A percentile compares a stretch with the other conserved stretches of the same genome.
These are phyloP conservation scores for Amniculicola lignicola DNA, from an alignment of 495 filamentous ascomycete species.

Conservation along the genomic window DNA sequence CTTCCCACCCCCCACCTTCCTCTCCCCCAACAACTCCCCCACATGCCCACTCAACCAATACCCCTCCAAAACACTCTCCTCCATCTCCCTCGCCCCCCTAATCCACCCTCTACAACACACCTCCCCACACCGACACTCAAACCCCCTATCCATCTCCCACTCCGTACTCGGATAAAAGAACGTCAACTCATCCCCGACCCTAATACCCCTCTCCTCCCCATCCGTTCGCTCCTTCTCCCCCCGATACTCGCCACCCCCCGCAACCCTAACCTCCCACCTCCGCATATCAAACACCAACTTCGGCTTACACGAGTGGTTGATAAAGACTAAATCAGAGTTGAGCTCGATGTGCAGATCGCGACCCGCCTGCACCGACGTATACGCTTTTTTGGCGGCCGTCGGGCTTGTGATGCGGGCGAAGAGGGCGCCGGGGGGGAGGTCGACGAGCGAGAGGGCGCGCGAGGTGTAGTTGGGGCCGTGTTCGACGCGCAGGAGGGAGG, in stretches of 20 bases:
- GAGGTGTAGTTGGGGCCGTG: slow-evolving; percentile 52
- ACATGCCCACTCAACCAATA: slow-evolving; percentile 58
- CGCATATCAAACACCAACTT: slow-evolving; percentile 69
- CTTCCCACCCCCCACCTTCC: not conserved
- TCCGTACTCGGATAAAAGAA: slow-evolving; percentile 80
- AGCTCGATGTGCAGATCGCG: slow-evolving; percentile 63
- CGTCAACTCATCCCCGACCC: slow-evolving; percentile 62
- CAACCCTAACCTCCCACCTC: slow-evolving; percentile 59
- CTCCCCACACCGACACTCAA: slow-evolving; percentile 61
- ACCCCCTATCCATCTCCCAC: slow-evolving; percentile 72
- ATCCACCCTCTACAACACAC: slow-evolving; percentile 51
- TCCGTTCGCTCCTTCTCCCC: too few relatives aligned
- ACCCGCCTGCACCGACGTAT: slow-evolving; percentile 67
- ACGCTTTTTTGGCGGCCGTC: slow-evolving; percentile 49
- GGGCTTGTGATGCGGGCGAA: slow-evolving; percentile 59
- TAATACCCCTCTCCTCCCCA: slow-evolving; percentile 38
- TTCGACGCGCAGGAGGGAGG: slow-evolving; percentile 50
- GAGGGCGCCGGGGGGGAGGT: slow-evolving; percentile 58
- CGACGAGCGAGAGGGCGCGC: slow-evolving; percentile 58
- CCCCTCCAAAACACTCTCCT: slow-evolving; percentile 44
- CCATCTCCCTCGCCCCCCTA: slow-evolving; percentile 55
- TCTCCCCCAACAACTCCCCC: slow-evolving; percentile 45
- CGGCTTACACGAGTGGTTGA: slow-evolving; percentile 71
- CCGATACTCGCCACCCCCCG: too few relatives aligned
- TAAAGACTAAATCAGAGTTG: slow-evolving; percentile 71